Evolutionary conservation across 495 filamentous ascomycete species (phyloP), one percentile per base, ranked within the genome.

Genomic region (Aspergillus affinis): DNA sequence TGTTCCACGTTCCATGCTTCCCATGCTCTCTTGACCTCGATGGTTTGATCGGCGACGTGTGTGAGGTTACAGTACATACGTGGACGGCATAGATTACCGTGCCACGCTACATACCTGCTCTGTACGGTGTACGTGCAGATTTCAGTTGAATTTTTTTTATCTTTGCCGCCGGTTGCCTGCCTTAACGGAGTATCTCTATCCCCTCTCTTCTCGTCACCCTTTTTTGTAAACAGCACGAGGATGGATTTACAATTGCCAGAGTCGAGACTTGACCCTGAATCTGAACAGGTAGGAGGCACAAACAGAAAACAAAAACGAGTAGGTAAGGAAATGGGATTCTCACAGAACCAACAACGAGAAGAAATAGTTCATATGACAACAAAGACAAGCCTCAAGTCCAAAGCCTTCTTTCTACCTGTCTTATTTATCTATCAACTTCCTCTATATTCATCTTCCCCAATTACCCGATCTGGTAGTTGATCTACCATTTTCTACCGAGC

Each of bases 1-100:
- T 41, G 36, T 36, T 30, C n/a, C 20, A 18, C n/a, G 51, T 53
- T 30, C n/a, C 51, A 53, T 20, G 19, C 18, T 17, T 17, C 50
- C 20, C 18, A 48, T 56, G 27, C 27, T 30, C 7, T n/a, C 23
- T 8, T 32, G 20, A 53, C 50, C 19, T 63, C 29, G 29, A 32
- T 32, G 29, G 29, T 32, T 32, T 6, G 29, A 32, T 32, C 29
- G 10, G 29, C 10, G 36, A 41, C 0, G 36, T 0, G 36, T 0
- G 36, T 41, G 36, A 41, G 36, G 12, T 41, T 41, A 41, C 36
- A 41, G 36, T 17, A 41, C 36, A 41, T 41, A 36, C 12, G 36
- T 41, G 36, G 36, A 17, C 36, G 12, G 15, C 36, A 41, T 41
- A 10, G 12, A 1, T 12, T 41, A 41, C 12, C 2, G 36, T 41